These are phyloP conservation scores for Schizopora paradoxa DNA, from an alignment of 1,284 basidiomycete genomes.

Conservation along the genomic window DNA sequence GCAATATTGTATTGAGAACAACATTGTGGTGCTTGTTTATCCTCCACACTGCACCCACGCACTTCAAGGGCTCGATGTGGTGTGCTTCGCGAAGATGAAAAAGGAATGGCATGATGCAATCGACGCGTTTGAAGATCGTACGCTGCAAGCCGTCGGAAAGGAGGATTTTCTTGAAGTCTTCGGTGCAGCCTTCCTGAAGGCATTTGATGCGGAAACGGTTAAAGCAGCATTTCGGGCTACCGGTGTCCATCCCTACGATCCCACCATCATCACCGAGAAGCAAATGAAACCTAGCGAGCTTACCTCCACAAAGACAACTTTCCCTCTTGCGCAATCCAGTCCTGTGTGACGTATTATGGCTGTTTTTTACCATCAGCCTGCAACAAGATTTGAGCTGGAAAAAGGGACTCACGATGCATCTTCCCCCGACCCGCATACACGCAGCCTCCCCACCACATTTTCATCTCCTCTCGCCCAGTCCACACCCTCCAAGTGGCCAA, in stretches of 20 bases:
- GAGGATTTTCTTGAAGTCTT: slow-evolving; percentile 26
- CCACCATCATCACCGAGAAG: slow-evolving; percentile 12
- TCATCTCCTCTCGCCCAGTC: too few species aligned
- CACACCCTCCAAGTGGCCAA: too few species aligned
- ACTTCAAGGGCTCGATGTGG: slow-evolving; percentile 36
- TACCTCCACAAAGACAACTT: slow-evolving; percentile 16
- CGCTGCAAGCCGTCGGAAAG: slow-evolving; percentile 22
- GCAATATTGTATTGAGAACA: slow-evolving; percentile 26
- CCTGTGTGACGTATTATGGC: slow-evolving; percentile 8
- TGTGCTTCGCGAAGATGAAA: slow-evolving; percentile 31
- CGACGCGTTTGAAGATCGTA: slow-evolving; percentile 18
- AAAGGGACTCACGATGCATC: background rate
- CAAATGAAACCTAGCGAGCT: slow-evolving; percentile 19
- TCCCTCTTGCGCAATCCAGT: slow-evolving; percentile 12
- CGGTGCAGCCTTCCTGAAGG: slow-evolving; percentile 22
- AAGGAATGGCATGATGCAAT: slow-evolving; percentile 17
- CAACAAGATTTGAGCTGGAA: background rate
- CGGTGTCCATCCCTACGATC: slow-evolving; percentile 29
- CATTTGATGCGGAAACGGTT: slow-evolving; percentile 23
- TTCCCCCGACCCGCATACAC: too few species aligned
- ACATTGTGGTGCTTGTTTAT: slow-evolving; percentile 34
- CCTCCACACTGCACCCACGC: slow-evolving; percentile 37
- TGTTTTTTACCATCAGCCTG: slow-evolving; percentile 5
- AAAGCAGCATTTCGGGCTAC: slow-evolving; percentile 28
- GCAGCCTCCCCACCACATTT: too few species aligned